Conservation (phyloP, 2,329 filamentous ascomycete species). For the Exophiala dermatitidis region DNA sequence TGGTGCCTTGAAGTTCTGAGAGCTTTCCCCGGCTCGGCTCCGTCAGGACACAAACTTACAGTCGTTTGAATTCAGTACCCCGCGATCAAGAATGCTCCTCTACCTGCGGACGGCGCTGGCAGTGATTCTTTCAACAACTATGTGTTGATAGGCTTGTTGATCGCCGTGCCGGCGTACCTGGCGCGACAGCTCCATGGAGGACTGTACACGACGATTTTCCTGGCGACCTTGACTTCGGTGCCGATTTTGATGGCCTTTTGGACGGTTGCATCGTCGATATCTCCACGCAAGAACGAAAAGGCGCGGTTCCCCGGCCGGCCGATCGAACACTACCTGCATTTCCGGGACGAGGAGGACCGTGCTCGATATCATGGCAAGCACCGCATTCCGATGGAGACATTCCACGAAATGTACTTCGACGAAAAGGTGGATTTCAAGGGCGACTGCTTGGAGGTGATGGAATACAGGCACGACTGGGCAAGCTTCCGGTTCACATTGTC, state of each 20-base stretch:
- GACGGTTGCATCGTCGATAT: constrained; percentile 69
- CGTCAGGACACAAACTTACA: background rate
- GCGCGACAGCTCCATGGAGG: constrained; percentile 79
- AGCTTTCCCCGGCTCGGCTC: background rate
- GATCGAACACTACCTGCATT: constrained; percentile 71
- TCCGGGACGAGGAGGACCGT: constrained; percentile 42
- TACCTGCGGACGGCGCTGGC: constrained; percentile 81
- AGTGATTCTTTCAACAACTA: constrained; percentile 82
- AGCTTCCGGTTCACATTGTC: constrained; percentile 83
- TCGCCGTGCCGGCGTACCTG: constrained; percentile 68
- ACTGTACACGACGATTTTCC: constrained; percentile 79
- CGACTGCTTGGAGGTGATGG: constrained; percentile 78
- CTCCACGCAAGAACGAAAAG: constrained; percentile 89
- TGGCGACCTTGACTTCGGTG: constrained; percentile 67
- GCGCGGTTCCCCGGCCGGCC: constrained; percentile 76
- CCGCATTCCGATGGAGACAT: constrained; percentile 72
- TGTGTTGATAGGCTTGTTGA: constrained; percentile 62
- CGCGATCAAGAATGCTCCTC: constrained; percentile 85
- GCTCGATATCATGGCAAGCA: constrained; percentile 44
- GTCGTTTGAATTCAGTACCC: constrained; percentile 54
- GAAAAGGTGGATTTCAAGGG: constrained; percentile 93
- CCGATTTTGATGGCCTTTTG: constrained; percentile 79
- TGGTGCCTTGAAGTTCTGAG: constrained; percentile 1
- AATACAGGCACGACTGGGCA: constrained; percentile 96
- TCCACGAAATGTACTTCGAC: constrained; percentile 97